Evolutionary conservation across 2,329 filamentous ascomycete species (phyloP), one percentile per base, ranked within the genome.

Genomic region (Ceratocystis destructans): DNA sequence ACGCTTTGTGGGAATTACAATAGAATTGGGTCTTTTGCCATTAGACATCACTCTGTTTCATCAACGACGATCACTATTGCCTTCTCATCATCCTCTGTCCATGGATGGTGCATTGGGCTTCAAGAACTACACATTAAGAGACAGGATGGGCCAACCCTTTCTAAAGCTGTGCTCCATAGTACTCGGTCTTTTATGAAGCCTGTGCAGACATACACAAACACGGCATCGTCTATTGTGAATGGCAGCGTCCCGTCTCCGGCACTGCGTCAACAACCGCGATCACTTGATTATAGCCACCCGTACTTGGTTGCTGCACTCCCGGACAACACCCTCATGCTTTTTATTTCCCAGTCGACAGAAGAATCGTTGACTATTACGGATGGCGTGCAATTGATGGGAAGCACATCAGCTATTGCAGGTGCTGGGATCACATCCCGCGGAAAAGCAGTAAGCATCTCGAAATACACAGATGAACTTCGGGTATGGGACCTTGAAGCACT

Each of bases 71-170:
- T 90, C 1, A 91, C 89, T 0, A 88, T 96, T 68, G 92, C 90
- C 0, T 96, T 96, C 73, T 89, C 89, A 0, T 85, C 95, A 70
- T 86, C 87, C 17, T 88, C 88, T 1, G 79, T 87, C 2, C 85
- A 85, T 55, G 91, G 91, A 33, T 96, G 92, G 89, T 91, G 88
- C 6, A 82, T 96, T 17, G 92, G 91, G 1, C 83, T 97, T n/a
- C 93, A 97, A 74, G 93, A 96, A 74, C 78, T 96, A 55, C 85
- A 87, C 67, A 80, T 96, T 55, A 75, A 72, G 0, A 71, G 71
- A 37, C 46, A 53, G 63, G 25, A 48, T 12, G 31, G 28, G 53
- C 28, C 25, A 33, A 10, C 12, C 10, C 33, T 12, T 33, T 7
- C 25, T n/a, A 17, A 59, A 59, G 53, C n/a, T n/a, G 53, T 31